Percentiles rank a stretch among this genome's conserved stretches.
Evolutionary conservation across 31 red algal species (phyloP).

Genomic region (Asparagopsis taxiformis): DNA sequence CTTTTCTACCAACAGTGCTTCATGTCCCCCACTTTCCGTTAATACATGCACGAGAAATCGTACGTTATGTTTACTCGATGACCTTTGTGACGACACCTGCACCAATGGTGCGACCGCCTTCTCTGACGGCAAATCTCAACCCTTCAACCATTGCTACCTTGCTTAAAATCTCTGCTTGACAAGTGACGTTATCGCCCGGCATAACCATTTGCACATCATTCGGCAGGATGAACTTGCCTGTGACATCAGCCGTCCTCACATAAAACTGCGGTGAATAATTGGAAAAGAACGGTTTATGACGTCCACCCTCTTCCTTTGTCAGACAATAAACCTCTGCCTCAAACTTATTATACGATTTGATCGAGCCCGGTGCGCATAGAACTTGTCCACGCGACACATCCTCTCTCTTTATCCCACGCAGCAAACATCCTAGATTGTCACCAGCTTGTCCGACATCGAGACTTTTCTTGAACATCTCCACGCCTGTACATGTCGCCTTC

Average conservation of each 20-base stretch:
- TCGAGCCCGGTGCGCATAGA: constrained; percentile 74
- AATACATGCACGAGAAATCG: too few relatives aligned
- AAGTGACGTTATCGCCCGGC: constrained; percentile 97
- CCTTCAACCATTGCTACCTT: constrained; percentile 85
- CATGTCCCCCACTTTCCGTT: too few relatives aligned
- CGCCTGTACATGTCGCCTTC: constrained; percentile 85
- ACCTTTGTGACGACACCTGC: constrained; percentile 98
- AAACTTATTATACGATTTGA: constrained; percentile 91
- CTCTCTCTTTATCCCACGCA: constrained; percentile 91
- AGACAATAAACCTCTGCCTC: constrained; percentile 96
- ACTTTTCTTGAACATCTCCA: constrained; percentile 98
- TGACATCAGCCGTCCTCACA: constrained; percentile 96
- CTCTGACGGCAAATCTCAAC: constrained; percentile 92
- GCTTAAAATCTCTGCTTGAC: constrained; percentile 67
- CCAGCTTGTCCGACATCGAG: constrained; percentile 92
- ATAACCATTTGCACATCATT: constrained; percentile 96
- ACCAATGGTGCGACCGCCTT: constrained; percentile 94
- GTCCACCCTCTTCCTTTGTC: constrained; percentile 98
- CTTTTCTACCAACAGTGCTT: too few relatives aligned
- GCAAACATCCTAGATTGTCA: constrained; percentile 91
- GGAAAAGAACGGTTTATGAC: constrained; percentile 98
- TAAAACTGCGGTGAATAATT: constrained; percentile 97
- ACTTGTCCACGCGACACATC: constrained; percentile 91
- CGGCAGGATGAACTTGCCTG: constrained; percentile 81
- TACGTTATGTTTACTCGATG: constrained; percentile 77